Percentiles rank a stretch among this genome's conserved stretches.
These are phyloP conservation scores for Camellia japonica DNA, from an alignment of 148 eudicot species.

Conservation along the genomic window DNA sequence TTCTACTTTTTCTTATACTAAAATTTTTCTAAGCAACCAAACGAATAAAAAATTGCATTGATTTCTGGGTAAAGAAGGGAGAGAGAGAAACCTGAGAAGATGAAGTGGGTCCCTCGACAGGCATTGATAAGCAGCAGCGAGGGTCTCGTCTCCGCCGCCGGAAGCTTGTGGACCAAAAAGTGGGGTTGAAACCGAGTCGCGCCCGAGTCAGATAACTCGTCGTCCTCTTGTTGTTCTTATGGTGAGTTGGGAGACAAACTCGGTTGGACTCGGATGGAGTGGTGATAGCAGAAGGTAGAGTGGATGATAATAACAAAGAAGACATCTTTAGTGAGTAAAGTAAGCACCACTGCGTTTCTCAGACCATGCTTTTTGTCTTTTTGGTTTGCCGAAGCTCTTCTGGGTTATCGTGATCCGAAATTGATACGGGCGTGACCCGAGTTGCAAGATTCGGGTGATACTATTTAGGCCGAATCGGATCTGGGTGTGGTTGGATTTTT, in stretches of 20 bases:
- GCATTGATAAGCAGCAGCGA: slow-evolving; percentile 28
- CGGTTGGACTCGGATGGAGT: slow-evolving; percentile 8
- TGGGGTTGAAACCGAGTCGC: slow-evolving; percentile 16
- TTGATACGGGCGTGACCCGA: too few species aligned
- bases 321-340: slow-evolving; percentile 1
- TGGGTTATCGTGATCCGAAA: not conserved
- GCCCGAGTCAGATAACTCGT: not conserved
- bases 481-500: too few species aligned
- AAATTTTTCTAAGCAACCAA: not conserved
- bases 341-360: not conserved
- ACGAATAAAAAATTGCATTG: not conserved
- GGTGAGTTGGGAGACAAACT: slow-evolving; percentile 11
- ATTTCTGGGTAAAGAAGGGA: not conserved
- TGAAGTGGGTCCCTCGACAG: slow-evolving; percentile 19
- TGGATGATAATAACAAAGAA: slow-evolving; percentile 8
- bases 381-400: not conserved
- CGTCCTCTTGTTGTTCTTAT: not conserved
- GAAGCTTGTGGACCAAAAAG: not conserved
- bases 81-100: slow-evolving; percentile 24
- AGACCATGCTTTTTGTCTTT: too few species aligned
- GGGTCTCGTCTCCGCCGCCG: slow-evolving; percentile 1
- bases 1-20: not conserved
- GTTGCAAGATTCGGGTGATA: too few species aligned
- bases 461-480: too few species aligned
- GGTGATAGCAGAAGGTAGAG: slow-evolving; percentile 19